phyloP scores from a whole-genome alignment of 768 basidiomycete genomes.

The Trametes villosa region DNA sequence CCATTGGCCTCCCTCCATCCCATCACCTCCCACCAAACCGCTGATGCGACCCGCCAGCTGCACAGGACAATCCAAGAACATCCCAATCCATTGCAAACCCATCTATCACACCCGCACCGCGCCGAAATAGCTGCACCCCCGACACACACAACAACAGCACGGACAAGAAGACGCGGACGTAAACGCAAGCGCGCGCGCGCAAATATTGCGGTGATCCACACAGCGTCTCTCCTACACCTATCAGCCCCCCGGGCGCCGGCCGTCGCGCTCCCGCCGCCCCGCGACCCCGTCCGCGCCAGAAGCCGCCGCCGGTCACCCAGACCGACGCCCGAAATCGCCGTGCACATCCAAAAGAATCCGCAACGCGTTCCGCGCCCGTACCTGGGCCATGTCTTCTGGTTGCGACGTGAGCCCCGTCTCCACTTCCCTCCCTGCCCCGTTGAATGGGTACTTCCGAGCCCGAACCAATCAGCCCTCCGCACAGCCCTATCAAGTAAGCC shows the following conservation, averaged over 20 bases:
- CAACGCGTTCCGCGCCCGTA: constrained; percentile 93
- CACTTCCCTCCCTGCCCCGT: constrained; percentile 64
- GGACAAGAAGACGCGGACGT: not conserved
- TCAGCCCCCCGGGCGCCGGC: not conserved
- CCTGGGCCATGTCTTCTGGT: constrained; percentile 82
- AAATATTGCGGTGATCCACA: not conserved
- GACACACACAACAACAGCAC: not conserved
- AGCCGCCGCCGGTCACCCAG: constrained; percentile 13
- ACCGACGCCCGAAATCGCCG: constrained; percentile 65
- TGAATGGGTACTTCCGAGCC: constrained; percentile 76
- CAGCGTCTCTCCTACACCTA: not conserved
- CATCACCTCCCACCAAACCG: not conserved
- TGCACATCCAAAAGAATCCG: constrained; percentile 90
- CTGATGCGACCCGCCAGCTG: constrained; percentile 15
- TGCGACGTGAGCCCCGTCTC: constrained; percentile 73
- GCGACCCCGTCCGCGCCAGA: not conserved
- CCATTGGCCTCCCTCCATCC: constrained; percentile 18
- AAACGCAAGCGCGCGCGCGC: not conserved
- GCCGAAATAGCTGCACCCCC: not conserved
- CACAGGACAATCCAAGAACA: constrained; percentile 20
- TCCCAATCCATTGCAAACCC: constrained; percentile 10
- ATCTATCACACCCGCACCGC: not conserved
- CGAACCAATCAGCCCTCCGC: constrained; percentile 27
- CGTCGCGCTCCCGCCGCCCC: constrained; percentile 1
- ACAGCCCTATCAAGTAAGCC: constrained; percentile 20